Conservation (phyloP, 169 alveolate genomes). For the Pseudocohnilembus persalinus region DNA sequence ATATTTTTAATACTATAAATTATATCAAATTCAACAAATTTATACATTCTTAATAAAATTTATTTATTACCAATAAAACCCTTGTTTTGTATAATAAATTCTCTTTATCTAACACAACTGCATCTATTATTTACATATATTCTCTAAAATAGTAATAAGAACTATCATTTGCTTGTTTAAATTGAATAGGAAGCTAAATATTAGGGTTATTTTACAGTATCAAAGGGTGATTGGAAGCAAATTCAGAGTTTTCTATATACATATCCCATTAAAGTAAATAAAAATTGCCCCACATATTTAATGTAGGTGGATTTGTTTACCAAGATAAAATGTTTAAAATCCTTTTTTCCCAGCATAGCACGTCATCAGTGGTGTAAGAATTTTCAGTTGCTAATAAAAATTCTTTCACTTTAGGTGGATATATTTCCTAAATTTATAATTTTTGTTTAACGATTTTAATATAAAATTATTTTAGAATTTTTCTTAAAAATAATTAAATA, state of each 20-base stretch:
- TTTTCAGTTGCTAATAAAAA: constrained; percentile 65
- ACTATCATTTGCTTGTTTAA: background rate
- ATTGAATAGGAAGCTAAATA: background rate
- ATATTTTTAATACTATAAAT: too few relatives aligned
- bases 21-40: too few relatives aligned
- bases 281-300: constrained; percentile 57
- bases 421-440: constrained; percentile 56
- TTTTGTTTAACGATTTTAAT: too few relatives aligned
- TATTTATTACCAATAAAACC: background rate
- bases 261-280: constrained; percentile 66
- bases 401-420: constrained; percentile 53
- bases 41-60: too few relatives aligned
- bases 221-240: background rate
- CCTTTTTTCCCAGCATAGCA: constrained; percentile 46
- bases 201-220: background rate
- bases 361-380: constrained; percentile 52
- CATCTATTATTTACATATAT: background rate
- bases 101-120: background rate
- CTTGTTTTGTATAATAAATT: background rate
- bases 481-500: too few relatives aligned
- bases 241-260: constrained; percentile 33
- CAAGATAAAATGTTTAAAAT: constrained; percentile 33
- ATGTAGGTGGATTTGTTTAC: constrained; percentile 47
- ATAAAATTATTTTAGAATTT: too few relatives aligned
- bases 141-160: background rate